These are phyloP conservation scores for Zea mays DNA, from an alignment of 176 grass and related monocot species.

Conservation along the genomic window DNA sequence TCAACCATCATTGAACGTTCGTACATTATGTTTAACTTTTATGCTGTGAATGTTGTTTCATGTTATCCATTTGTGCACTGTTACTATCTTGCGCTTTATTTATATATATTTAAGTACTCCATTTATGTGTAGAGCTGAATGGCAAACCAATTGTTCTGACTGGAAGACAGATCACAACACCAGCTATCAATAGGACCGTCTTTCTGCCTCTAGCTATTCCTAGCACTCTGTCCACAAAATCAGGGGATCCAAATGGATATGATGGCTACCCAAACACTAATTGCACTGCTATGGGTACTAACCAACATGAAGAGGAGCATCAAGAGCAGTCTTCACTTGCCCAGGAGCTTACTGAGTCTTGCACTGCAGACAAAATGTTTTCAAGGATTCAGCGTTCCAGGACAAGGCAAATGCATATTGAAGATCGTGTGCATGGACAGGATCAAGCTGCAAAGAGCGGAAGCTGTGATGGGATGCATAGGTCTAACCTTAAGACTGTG, in stretches of 20 bases:
- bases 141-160: slow-evolving; percentile 47
- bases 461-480: slow-evolving; percentile 22
- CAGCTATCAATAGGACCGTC: slow-evolving; percentile 43
- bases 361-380: slow-evolving; percentile 39
- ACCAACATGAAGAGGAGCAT: slow-evolving; percentile 41
- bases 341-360: slow-evolving; percentile 39
- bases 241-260: slow-evolving; percentile 42
- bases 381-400: slow-evolving; percentile 63
- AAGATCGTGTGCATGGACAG: slow-evolving; percentile 32
- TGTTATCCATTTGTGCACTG: not conserved
- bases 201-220: slow-evolving; percentile 43
- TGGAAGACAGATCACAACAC: slow-evolving; percentile 54
- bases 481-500: slow-evolving; percentile 21
- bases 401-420: slow-evolving; percentile 59
- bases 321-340: slow-evolving; percentile 32
- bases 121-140: slow-evolving; percentile 59
- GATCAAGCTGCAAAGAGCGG: slow-evolving; percentile 33
- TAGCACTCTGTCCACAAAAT: slow-evolving; percentile 34
- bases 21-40: slow-evolving; percentile 4
- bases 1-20: not conserved
- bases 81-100: slow-evolving; percentile 27
- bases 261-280: slow-evolving; percentile 31
- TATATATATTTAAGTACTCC: slow-evolving; percentile 6
- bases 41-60: not conserved
- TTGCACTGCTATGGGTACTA: slow-evolving; percentile 31